Conservation (phyloP, 805 yeast species). For the Wickerhamomyces kurtzmanii region DNA sequence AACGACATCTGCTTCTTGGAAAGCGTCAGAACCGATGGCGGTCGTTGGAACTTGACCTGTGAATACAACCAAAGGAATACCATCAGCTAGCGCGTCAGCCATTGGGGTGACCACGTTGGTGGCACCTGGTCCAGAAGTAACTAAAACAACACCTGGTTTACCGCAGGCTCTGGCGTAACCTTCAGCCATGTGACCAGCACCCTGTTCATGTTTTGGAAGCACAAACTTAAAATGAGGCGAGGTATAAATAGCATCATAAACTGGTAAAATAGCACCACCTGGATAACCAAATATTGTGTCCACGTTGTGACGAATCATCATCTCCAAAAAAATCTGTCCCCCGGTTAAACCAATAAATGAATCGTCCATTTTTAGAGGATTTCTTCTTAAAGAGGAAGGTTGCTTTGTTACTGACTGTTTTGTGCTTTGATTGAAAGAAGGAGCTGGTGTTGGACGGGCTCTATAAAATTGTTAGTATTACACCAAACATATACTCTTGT, state of each 20-base stretch:
- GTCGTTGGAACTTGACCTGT: conserved; percentile 95
- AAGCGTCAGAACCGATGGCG: conserved; percentile 96
- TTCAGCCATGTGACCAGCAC: conserved; percentile 99
- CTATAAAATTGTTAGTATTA: too few species aligned
- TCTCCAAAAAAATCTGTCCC: conserved; percentile 96
- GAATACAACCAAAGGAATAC: conserved; percentile 94
- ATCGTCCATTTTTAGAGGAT: conserved; percentile 46
- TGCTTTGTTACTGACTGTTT: conserved; percentile 1
- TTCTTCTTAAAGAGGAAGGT: too few species aligned
- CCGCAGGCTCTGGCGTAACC: conserved; percentile 95
- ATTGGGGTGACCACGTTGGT: conserved; percentile 97
- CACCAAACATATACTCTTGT: conserved; percentile 6
- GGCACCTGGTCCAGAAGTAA: conserved; percentile 99
- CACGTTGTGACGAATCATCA: conserved; percentile 95
- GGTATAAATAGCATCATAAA: conserved; percentile 92
- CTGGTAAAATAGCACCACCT: conserved; percentile 98
- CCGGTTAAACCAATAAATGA: conserved; percentile 95
- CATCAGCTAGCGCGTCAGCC: conserved; percentile 96
- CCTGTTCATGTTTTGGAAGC: conserved; percentile 95
- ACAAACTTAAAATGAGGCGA: conserved; percentile 84
- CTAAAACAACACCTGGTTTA: conserved; percentile 95
- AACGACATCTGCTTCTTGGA: conserved; percentile 97
- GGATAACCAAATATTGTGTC: conserved; percentile 97
- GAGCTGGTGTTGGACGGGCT: conserved; percentile 17
- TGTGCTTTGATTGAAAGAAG: conserved; percentile 13